Evolutionary conservation across 108 stramenopile genomes (phyloP).

Genomic region (Cyclotella baltica): DNA sequence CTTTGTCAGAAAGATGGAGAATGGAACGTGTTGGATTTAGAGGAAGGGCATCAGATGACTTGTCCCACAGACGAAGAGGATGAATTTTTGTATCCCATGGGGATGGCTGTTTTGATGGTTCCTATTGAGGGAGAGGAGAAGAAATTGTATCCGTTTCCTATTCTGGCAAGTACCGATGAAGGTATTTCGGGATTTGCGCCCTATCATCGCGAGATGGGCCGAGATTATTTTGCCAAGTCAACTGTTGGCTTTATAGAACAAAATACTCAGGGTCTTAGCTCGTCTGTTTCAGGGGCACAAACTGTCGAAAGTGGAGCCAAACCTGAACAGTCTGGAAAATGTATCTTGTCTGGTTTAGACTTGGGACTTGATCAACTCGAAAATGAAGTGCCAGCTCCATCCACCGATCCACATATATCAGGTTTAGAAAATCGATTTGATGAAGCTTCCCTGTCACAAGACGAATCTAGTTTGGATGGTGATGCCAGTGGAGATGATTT

Average conservation of each 20-base stretch:
- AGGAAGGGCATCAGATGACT: conserved; percentile 69
- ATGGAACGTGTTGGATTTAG: conserved; percentile 72
- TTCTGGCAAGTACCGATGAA: conserved; percentile 70
- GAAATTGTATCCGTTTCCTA: conserved; percentile 26
- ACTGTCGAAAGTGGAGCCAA: background rate
- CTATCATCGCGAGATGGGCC: conserved; percentile 20
- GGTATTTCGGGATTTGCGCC: conserved; percentile 49
- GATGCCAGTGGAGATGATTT: conserved; percentile 29
- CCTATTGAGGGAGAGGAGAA: conserved; percentile 1
- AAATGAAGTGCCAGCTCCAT: background rate
- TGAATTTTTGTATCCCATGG: conserved; percentile 77
- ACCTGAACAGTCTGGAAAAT: conserved; percentile 9
- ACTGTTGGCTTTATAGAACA: background rate
- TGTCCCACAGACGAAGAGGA: conserved; percentile 85
- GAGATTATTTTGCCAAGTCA: conserved; percentile 22
- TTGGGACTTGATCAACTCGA: conserved; percentile 33
- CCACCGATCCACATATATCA: background rate
- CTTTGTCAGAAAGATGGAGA: conserved; percentile 32
- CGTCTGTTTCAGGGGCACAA: background rate
- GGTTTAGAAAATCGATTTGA: background rate
- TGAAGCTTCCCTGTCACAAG: background rate
- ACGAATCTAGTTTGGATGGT: conserved; percentile 23
- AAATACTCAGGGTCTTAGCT: background rate
- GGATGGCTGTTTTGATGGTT: conserved; percentile 61
- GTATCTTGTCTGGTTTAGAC: conserved; percentile 41